Evolutionary conservation across 2,329 filamentous ascomycete species (phyloP).

Genomic region (Xylariales sp.): DNA sequence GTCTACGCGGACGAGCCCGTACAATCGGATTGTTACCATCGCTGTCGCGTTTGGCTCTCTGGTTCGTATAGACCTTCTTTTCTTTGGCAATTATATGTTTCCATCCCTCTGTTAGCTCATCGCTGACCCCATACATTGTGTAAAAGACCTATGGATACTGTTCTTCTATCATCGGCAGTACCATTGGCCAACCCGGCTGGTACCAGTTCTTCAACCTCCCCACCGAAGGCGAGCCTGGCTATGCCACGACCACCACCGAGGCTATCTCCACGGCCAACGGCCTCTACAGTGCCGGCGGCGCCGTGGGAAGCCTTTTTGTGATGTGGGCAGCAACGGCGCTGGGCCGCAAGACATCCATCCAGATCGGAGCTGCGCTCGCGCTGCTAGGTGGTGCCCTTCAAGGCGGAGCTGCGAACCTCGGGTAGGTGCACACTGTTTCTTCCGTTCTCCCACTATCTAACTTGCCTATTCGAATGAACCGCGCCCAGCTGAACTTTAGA

Average conservation of each 20-base stretch:
- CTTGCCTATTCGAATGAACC: no score
- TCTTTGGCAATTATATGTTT: no score
- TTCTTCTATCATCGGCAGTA: constrained; percentile 44
- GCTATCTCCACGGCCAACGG: constrained; percentile 45
- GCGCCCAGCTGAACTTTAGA: constrained; percentile 7
- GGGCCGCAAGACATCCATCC: constrained; percentile 40
- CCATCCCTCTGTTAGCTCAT: no score
- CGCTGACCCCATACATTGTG: no score
- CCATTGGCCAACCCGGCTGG: constrained; percentile 49
- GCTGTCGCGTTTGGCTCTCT: no score
- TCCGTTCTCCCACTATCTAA: background rate
- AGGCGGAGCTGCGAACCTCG: constrained; percentile 36
- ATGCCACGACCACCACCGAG: constrained; percentile 38
- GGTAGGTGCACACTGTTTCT: constrained; percentile 6
- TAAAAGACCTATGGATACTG: constrained; percentile 50
- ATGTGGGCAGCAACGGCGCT: constrained; percentile 43
- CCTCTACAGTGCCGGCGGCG: constrained; percentile 42
- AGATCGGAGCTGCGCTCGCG: constrained; percentile 37
- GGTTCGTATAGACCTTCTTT: no score
- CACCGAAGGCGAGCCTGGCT: constrained; percentile 34
- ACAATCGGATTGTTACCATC: no score
- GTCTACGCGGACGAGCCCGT: no score
- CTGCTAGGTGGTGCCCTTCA: constrained; percentile 43
- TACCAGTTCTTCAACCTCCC: constrained; percentile 45
- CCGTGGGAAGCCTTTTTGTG: constrained; percentile 40